Evolutionary conservation across 1,139 yeast genomes (phyloP), one percentile per base, ranked within the genome.

Genomic region (Candida buenavistaensis): DNA sequence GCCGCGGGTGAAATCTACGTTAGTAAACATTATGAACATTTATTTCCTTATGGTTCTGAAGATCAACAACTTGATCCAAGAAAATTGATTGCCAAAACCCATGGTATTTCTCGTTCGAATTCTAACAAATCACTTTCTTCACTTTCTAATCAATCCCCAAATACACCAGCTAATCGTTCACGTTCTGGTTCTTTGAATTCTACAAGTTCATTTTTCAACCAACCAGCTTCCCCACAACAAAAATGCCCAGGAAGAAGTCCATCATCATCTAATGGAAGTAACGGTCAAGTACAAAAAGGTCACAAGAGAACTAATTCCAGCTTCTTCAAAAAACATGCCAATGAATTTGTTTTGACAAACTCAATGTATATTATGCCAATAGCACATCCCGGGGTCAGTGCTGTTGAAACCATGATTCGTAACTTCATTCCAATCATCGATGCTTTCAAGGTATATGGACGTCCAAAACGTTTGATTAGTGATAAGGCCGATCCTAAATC

Each of bases 341-440:
- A 47, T 40, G 52, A 54, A 36, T 74, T 57, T 47, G 70, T 53
- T 20, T 57, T 47, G 32, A 63, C 66, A 36, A 55, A 55, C 49
- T 73, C 50, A 54, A 59, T 63, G 45, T 77, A 60, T 52, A 59
- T 77, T 41, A 73, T 77, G 65, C 82, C 82, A 2, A 65, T 64
- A 21, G 43, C 72, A 6, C 82, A 77, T 49, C 78, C 80, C 0
- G 78, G 80, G 10, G 81, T 77, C 9, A 59, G 63, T 26, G 75
- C 75, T n/a, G 59, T 70, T 17, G 82, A 77, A 51, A 77, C 78
- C 21, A 75, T 76, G 81, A 61, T 77, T 30, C 59, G 82, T 38
- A 62, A 72, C 48, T 63, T 71, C 37, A 64, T 77, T 30, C 80
- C 78, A 35, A 64, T 75, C 14, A 61, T 76, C 50, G 80, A 77